Evolutionary conservation across 2,329 filamentous ascomycete species (phyloP).

Genomic region (Davidsoniella australis): DNA sequence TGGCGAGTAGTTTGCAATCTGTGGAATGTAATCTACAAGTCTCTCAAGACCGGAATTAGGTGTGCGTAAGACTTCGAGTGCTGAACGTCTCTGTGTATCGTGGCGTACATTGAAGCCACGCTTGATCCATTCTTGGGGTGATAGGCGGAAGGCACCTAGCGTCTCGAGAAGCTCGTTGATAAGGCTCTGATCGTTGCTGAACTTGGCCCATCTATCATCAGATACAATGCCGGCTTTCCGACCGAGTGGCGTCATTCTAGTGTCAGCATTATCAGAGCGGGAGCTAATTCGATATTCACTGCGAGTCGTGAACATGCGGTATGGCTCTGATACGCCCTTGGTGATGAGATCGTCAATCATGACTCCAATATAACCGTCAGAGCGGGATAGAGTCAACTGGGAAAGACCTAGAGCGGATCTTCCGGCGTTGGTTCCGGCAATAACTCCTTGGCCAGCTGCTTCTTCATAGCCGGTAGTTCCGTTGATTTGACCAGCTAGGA

Average conservation of each 20-base stretch:
- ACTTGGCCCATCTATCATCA: conserved; percentile 61
- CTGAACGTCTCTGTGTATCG: conserved; percentile 51
- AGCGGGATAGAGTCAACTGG: conserved; percentile 53
- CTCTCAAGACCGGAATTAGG: conserved; percentile 39
- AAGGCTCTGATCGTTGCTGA: conserved; percentile 45
- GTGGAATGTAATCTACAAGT: conserved; percentile 41
- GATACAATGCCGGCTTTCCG: conserved; percentile 59
- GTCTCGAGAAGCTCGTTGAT: conserved; percentile 47
- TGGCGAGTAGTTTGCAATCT: conserved; percentile 33
- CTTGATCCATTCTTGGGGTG: conserved; percentile 48
- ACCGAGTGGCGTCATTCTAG: conserved; percentile 65
- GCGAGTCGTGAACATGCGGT: conserved; percentile 93
- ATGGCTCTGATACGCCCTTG: conserved; percentile 91
- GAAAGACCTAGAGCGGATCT: conserved; percentile 51
- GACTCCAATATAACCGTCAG: conserved; percentile 91
- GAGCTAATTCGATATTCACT: conserved; percentile 91
- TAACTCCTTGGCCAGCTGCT: conserved; percentile 78
- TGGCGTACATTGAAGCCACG: conserved; percentile 52
- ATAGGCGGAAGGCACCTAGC: conserved; percentile 41
- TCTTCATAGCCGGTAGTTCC: conserved; percentile 97
- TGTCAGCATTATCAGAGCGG: conserved; percentile 85
- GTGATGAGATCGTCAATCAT: conserved; percentile 98
- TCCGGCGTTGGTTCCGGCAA: conserved; percentile 89
- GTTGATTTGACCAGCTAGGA: conserved; percentile 91
- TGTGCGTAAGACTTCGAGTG: conserved; percentile 63